Evolutionary conservation across 306 rosid species (phyloP).

Genomic region (Glycine tomentella): DNA sequence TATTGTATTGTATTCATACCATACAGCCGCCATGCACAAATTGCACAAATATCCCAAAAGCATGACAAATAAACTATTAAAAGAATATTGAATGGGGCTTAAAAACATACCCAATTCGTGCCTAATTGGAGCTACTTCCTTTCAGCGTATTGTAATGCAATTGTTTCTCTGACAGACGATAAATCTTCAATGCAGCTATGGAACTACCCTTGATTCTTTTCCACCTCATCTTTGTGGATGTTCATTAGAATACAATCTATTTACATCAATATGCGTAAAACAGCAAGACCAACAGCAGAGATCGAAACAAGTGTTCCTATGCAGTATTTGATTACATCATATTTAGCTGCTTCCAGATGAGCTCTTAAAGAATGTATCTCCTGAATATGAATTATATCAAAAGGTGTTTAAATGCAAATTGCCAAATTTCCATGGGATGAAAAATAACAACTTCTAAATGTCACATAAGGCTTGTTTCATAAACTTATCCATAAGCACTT

Average conservation of each 20-base stretch:
- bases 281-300: constrained; percentile 96
- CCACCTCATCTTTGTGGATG: constrained; percentile 20
- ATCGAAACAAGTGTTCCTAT: constrained; percentile 96
- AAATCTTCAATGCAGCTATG: constrained; percentile 46
- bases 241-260: constrained; percentile 36
- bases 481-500: too few relatives aligned
- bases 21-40: constrained; percentile 35
- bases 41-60: constrained; percentile 31
- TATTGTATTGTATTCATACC: not conserved
- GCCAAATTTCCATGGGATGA: not conserved
- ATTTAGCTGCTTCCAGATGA: constrained; percentile 94
- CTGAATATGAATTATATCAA: constrained; percentile 51
- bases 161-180: constrained; percentile 17
- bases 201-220: constrained; percentile 21
- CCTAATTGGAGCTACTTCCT: constrained; percentile 32
- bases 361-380: constrained; percentile 91
- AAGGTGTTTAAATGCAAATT: not conserved
- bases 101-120: constrained; percentile 40
- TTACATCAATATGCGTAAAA: constrained; percentile 82
- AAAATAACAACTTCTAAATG: not conserved
- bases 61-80: constrained; percentile 18
- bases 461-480: not conserved
- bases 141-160: constrained; percentile 23
- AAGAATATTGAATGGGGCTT: constrained; percentile 49
- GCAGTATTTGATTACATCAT: constrained; percentile 95